Evolutionary conservation across 2,329 filamentous ascomycete genomes (phyloP).

Genomic region (Penicillium sp.): DNA sequence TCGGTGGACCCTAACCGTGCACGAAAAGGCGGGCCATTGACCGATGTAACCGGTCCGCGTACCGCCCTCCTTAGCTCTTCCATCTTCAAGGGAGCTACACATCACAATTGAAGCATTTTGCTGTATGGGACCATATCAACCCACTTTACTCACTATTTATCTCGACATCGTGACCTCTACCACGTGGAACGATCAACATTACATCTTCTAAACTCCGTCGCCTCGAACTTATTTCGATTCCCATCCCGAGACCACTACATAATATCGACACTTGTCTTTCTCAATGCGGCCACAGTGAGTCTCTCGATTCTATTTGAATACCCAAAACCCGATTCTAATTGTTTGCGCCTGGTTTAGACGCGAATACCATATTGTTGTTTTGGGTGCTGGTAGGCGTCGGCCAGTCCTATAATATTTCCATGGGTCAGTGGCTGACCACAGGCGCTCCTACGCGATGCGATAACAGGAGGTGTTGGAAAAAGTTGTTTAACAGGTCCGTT

Average conservation of each 20-base stretch:
- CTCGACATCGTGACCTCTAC: not conserved
- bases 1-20: constrained; percentile 16
- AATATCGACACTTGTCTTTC: constrained; percentile 4
- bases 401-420: constrained; percentile 8
- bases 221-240: not conserved
- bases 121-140: not conserved
- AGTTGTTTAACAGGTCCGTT: constrained; percentile 79
- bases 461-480: constrained; percentile 80
- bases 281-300: constrained; percentile 42
- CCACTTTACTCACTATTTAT: not conserved
- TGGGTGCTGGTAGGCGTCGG: constrained; percentile 65
- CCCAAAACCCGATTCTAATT: constrained; percentile 21
- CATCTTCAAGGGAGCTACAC: constrained; percentile 8
- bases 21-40: constrained; percentile 16
- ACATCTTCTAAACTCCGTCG: not conserved
- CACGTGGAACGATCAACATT: constrained; percentile 9
- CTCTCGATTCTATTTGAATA: not conserved
- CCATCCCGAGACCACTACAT: not conserved
- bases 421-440: constrained; percentile 20
- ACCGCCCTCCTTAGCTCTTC: constrained; percentile 12
- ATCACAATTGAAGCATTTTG: not conserved
- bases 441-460: constrained; percentile 6
- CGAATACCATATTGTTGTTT: constrained; percentile 79
- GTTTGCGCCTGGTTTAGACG: constrained; percentile 49
- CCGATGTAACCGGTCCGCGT: constrained; percentile 22